Percentiles rank a stretch among this genome's conserved stretches.
phyloP scores from a whole-genome alignment of 2,329 filamentous ascomycete species.

The Phaeosphaeria sp. region DNA sequence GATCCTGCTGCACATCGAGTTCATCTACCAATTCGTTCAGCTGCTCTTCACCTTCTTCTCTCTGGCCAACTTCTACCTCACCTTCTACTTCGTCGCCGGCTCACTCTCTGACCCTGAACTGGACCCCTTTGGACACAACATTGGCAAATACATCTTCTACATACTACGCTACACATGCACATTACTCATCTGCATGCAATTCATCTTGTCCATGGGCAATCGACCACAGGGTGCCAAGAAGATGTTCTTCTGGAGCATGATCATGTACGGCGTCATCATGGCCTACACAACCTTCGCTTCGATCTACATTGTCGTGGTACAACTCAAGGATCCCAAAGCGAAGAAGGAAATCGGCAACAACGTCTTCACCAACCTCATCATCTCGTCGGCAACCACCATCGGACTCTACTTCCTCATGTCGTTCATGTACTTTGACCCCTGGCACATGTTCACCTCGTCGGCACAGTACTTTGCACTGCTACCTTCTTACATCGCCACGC shows the following conservation, averaged over 20 bases:
- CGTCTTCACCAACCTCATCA: slow-evolving; percentile 92
- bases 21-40: slow-evolving; percentile 91
- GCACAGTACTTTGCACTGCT: slow-evolving; percentile 92
- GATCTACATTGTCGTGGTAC: slow-evolving; percentile 86
- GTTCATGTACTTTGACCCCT: slow-evolving; percentile 95
- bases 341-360: slow-evolving; percentile 76
- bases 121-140: slow-evolving; percentile 90
- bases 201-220: slow-evolving; percentile 95
- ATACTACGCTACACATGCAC: slow-evolving; percentile 85
- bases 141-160: slow-evolving; percentile 84
- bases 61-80: slow-evolving; percentile 97
- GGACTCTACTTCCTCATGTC: slow-evolving; percentile 97
- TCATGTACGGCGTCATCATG: slow-evolving; percentile 95
- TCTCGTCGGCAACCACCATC: slow-evolving; percentile 86
- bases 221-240: slow-evolving; percentile 92
- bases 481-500: slow-evolving; percentile 92
- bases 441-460: slow-evolving; percentile 97
- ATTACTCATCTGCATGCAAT: slow-evolving; percentile 90
- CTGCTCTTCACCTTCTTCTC: slow-evolving; percentile 98
- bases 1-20: slow-evolving; percentile 90
- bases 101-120: slow-evolving; percentile 79
- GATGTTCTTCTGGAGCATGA: slow-evolving; percentile 86
- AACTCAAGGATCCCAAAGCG: slow-evolving; percentile 65
- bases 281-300: slow-evolving; percentile 89
- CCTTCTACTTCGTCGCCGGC: slow-evolving; percentile 97